These are phyloP conservation scores for Solanum appendiculatum DNA, from an alignment of 257 asterid genomes.

Conservation along the genomic window DNA sequence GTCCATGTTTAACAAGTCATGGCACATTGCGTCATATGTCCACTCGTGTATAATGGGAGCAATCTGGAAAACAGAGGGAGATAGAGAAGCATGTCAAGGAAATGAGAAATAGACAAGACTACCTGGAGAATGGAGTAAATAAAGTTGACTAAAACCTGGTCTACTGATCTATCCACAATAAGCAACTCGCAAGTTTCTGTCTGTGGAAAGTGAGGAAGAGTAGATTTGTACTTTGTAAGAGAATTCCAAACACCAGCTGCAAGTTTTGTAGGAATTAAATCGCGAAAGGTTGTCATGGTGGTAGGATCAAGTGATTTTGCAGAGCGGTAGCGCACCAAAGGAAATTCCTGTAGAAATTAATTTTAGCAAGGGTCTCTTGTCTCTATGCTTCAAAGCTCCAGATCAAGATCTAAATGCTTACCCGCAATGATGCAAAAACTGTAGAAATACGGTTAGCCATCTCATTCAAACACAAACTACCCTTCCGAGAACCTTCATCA, in stretches of 20 bases:
- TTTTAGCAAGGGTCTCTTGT: not conserved
- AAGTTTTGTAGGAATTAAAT: conserved; percentile 92
- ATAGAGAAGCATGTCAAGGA: not conserved
- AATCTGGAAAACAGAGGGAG: conserved; percentile 32
- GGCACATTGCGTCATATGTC: conserved; percentile 99
- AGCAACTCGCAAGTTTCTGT: conserved; percentile 96
- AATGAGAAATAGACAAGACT: not conserved
- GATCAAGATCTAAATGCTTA: conserved; percentile 21
- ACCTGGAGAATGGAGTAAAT: not conserved
- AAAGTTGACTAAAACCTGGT: conserved; percentile 51
- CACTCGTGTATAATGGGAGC: conserved; percentile 98
- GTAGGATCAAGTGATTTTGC: conserved; percentile 90
- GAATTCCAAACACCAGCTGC: conserved; percentile 96
- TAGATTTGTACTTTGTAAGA: conserved; percentile 79
- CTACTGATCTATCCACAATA: conserved; percentile 90
- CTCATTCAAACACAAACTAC: conserved; percentile 67
- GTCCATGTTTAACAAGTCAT: conserved; percentile 85
- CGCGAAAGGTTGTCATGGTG: conserved; percentile 90
- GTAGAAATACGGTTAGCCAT: conserved; percentile 96
- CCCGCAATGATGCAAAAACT: conserved; percentile 90
- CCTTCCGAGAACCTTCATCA: conserved; percentile 75
- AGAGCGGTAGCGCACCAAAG: conserved; percentile 83
- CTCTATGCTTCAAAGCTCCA: not conserved
- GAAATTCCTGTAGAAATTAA: conserved; percentile 76
- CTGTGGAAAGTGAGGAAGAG: conserved; percentile 72